Evolutionary conservation across 1,139 yeast species (phyloP), one percentile per base, ranked within the genome.

Genomic region (Suhomyces guaymorum): DNA sequence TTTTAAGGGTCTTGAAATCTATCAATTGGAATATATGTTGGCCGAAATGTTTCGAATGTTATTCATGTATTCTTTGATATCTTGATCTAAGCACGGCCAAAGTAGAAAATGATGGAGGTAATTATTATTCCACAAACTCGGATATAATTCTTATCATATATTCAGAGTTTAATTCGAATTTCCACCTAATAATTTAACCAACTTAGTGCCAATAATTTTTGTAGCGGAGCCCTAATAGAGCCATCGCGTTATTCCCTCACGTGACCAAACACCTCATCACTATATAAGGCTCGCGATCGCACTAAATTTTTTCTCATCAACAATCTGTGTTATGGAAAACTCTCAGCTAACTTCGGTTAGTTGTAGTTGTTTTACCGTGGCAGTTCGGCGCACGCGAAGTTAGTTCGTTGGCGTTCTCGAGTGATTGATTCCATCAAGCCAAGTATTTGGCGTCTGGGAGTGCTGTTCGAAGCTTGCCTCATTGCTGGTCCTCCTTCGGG

Each of bases 361-460:
- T 53, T 57, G 68, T 64, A 66, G 73, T 22, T 43, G 49, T 55
- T 58, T 61, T 51, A 56, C 65, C 60, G 66, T 65, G 63, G 72
- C 83, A 73, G 77, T 57, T 79, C 83, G 82, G 76, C 82, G 84
- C 85, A 69, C 70, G 86, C 51, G 85, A 72, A 72, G 78, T 74
- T 67, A 70, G 77, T 69, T 59, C 55, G 51, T 57, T 52, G 51
- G 42, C 33, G 39, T 29, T 42, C 47, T 43, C 36, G 36, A 32
- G 44, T 33, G 35, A 25, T 34, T 32, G 39, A 33, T 39, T 41
- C 42, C 50, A 43, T 46, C 51, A 41, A 39, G 55, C 47, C 50
- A 44, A 42, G 48, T 32, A 41, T 37, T 50, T 49, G 54, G 43
- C 56, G 49, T 45, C 46, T 42, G 38, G 30, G 32, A 38, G 33